Percentiles rank a stretch among this genome's conserved stretches.
These are phyloP conservation scores for Phalaenopsis equestris DNA, from an alignment of 106 monocot genomes.

Conservation along the genomic window DNA sequence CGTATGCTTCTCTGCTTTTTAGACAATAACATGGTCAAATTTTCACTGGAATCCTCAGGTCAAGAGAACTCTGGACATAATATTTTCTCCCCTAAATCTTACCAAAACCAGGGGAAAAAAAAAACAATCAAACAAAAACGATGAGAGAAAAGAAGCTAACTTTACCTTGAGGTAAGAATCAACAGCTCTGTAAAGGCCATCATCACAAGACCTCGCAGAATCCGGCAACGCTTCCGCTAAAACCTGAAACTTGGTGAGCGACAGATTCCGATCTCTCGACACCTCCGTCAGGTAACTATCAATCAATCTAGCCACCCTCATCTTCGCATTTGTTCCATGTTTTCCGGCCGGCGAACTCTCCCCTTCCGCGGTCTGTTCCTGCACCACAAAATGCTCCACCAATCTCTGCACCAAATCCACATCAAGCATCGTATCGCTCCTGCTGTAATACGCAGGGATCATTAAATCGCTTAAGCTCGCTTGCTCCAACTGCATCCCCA, in stretches of 20 bases:
- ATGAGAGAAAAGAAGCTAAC: no score
- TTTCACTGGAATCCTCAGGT: no score
- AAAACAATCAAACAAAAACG: no score
- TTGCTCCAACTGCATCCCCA: conserved; percentile 89
- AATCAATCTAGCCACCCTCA: conserved; percentile 68
- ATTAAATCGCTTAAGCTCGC: conserved; percentile 58
- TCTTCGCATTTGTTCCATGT: conserved; percentile 41
- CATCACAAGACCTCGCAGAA: conserved; percentile 81
- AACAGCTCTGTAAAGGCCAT: conserved; percentile 81
- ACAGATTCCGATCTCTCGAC: conserved; percentile 72
- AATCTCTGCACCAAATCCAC: conserved; percentile 85
- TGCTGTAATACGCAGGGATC: conserved; percentile 64
- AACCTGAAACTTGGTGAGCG: conserved; percentile 89
- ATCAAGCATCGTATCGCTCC: conserved; percentile 58
- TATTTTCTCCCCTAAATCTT: no score
- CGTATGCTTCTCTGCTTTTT: no score
- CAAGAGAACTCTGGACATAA: no score
- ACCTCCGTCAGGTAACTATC: conserved; percentile 96
- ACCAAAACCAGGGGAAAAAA: no score
- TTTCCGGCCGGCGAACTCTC: conserved; percentile 28
- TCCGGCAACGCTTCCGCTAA: conserved; percentile 88
- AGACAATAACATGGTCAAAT: no score
- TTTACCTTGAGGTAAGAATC: conserved; percentile 94
- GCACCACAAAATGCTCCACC: conserved; percentile 80
- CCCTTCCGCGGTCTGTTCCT: conserved; percentile 64